Base-by-base conservation (phyloP, 1,284 basidiomycete genomes). In the Puccinia polysora region DNA sequence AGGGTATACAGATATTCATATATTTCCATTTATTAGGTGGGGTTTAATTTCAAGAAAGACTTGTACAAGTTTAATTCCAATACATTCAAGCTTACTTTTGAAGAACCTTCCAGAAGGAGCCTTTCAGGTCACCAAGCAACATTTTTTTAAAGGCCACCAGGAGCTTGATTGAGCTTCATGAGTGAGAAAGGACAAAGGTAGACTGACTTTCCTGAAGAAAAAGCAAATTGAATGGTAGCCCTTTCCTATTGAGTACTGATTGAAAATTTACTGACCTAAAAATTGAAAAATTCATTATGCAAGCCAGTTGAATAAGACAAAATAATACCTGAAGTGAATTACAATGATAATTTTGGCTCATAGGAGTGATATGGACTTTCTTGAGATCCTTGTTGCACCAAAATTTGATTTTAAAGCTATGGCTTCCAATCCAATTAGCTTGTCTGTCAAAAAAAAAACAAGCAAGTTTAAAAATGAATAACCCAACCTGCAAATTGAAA, bases 321-420 rank as follows among this genome's bases (percentile, higher is more conserved):
- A 52, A 25, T 20, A 52, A 20, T 28, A 52, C 15, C 30, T 52
- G 23, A 28, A 52, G 30, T 12, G 15, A 7, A 25, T 52, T 28
- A 4, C 20, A 7, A 25, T 52, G 15, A 6, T 20, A 10, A 25
- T 25, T 20, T 3, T 52, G 15, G 50, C 30, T 20, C 4, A 25
- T 52, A 7, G 50, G 10, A 14, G 50, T 52, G 20, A 52, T 25
- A 28, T 52, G 50, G 50, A 28, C 30, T 28, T 25, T 52, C 15
- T 25, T 52, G n/a, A 52, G 50, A 4, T 52, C 30, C 20, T 52
- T 28, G 50, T 28, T 52, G 15, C 50, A 52, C 50, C 50, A 25
- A 15, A 52, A 52, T 52, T 25, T 52, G 30, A 52, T 15, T 10
- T 52, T 52, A 20, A 52, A 14, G 50, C 50, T 52, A 52, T 49